Evolutionary conservation across 75 land plant genomes (phyloP).

Genomic region (Picea sitchensis): DNA sequence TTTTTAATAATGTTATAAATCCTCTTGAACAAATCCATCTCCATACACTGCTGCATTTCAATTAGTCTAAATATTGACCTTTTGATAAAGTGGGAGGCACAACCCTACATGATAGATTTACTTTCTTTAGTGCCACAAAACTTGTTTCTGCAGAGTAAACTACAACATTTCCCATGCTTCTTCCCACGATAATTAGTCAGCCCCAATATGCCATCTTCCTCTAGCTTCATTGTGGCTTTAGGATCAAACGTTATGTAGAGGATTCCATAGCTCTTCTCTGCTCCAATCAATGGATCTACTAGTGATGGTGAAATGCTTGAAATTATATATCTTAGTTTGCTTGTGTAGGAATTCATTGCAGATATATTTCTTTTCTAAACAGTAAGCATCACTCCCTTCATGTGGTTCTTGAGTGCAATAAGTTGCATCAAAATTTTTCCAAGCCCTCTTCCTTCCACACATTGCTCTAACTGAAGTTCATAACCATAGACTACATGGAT

Average conservation of each 20-base stretch:
- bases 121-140: no score
- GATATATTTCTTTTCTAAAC: conserved; percentile 73
- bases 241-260: conserved; percentile 72
- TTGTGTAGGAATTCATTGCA: conserved; percentile 77
- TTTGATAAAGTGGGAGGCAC: no score
- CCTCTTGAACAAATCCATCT: no score
- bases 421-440: conserved; percentile 94
- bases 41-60: no score
- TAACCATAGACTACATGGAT: conserved; percentile 86
- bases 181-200: background rate
- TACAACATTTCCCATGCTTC: no score
- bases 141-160: no score
- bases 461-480: conserved; percentile 83
- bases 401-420: conserved; percentile 79
- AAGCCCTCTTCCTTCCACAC: conserved; percentile 73
- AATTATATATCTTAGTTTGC: conserved; percentile 71
- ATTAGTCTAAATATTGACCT: no score
- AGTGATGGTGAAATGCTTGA: conserved; percentile 84
- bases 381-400: conserved; percentile 91
- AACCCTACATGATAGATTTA: no score
- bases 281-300: conserved; percentile 63
- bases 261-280: conserved; percentile 75
- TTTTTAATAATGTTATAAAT: no score
- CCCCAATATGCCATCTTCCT: conserved; percentile 29
- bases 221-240: conserved; percentile 60